Base-by-base conservation (phyloP, 805 yeast species). In the Yarrowia divulgata region DNA sequence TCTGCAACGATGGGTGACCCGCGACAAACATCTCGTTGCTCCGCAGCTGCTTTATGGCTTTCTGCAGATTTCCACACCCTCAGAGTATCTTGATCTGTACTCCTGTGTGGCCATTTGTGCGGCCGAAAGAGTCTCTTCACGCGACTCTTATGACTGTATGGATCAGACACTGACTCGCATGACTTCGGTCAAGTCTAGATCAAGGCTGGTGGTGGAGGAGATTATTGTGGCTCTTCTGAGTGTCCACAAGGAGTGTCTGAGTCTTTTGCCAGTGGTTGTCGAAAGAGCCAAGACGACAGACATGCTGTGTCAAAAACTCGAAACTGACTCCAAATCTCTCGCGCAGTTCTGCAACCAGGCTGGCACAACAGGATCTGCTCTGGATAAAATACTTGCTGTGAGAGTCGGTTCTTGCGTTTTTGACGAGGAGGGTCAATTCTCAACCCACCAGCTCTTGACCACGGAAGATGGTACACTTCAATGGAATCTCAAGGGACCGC, bases 241-340 rank as follows among this genome's bases (percentile, higher is more conserved):
- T n/a, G 64, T 57, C n/a, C 64, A 57, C 13, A 42, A 3, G 12
- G 49, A 57, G 64, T 57, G 64, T n/a, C 39, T 57, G 29, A 34
- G 39, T 18, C 43, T 57, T 8, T 14, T 57, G 2, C 64, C 64
- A 3, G 40, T n/a, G n/a, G 64, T 42, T 39, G 34, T 54, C 16
- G 55, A 54, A 13, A 10, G 34, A 14, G 60, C 7, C 7, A 34
- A 52, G 1, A 13, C 32, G 1, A 13, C 32, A 10, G 32, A 52
- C 0, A 45, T 45, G 49, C 7, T 45, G 12, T 12, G 29, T 12
- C 29, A 19, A 32, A 45, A 19, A 7, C 49, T 45, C 29, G 14
- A 18, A 1, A 45, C 49, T 0, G 49, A 45, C 29, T 45, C 29
- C 9, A 29, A 45, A 8, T 23, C 52, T 48, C 34, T 54, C 8